A percentile compares a stretch with the other conserved stretches of the same genome.
Evolutionary conservation across 2,329 filamentous ascomycete genomes (phyloP).

Genomic region (Thelonectria olida): DNA sequence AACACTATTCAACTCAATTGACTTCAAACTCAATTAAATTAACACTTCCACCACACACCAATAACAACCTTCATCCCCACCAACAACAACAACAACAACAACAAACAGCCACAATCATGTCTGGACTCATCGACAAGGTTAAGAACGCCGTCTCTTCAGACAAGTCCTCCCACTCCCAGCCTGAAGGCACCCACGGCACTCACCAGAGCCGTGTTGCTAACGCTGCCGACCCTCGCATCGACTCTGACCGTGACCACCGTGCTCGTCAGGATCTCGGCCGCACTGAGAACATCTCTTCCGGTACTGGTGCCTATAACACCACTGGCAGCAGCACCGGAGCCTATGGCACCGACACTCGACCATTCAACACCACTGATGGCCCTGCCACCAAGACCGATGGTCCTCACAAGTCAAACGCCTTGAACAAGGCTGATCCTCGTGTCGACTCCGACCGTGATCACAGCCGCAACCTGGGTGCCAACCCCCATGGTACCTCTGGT

Average conservation of each 20-base stretch:
- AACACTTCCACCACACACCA: not conserved
- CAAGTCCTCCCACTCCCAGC: conserved; percentile 43
- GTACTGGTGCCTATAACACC: conserved; percentile 51
- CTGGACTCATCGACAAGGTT: conserved; percentile 66
- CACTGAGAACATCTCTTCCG: conserved; percentile 5
- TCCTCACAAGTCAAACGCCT: conserved; percentile 55
- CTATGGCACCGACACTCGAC: not conserved
- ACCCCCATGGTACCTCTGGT: conserved; percentile 44
- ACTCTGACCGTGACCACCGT: conserved; percentile 58
- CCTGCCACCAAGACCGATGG: conserved; percentile 46
- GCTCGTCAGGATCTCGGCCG: conserved; percentile 30
- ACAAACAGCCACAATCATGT: conserved; percentile 54
- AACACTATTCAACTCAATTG: not conserved
- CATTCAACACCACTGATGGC: conserved; percentile 25
- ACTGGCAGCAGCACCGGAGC: conserved; percentile 27
- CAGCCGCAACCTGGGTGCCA: conserved; percentile 43
- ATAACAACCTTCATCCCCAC: conserved; percentile 11
- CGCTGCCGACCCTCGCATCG: conserved; percentile 60
- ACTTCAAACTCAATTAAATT: not conserved
- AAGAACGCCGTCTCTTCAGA: conserved; percentile 63
- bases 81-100: conserved; percentile 7
- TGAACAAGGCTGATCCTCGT: conserved; percentile 63
- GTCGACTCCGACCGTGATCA: conserved; percentile 62
- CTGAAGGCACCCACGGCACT: conserved; percentile 32
- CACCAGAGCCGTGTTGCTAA: conserved; percentile 46